Conservation (phyloP, 1,284 basidiomycete species). For the Ganoderma resinaceum region DNA sequence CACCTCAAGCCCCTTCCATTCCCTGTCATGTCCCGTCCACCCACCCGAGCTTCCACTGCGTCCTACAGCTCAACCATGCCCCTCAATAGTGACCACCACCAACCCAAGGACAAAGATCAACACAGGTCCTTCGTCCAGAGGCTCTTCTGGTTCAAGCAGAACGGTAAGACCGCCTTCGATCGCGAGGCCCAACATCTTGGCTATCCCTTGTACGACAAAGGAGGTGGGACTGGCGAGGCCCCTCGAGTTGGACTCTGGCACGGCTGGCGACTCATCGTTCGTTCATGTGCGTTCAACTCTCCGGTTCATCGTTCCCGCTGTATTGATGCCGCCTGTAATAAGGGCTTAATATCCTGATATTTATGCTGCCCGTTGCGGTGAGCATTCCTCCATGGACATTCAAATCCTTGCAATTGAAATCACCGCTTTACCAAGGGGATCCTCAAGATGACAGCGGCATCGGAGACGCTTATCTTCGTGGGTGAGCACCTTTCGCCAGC, state of each 20-base stretch:
- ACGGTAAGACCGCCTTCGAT: constrained; percentile 23
- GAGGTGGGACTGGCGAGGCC: constrained; percentile 13
- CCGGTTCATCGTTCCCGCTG: constrained; percentile 4
- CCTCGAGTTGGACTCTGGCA: constrained; percentile 35
- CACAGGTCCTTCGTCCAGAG: constrained; percentile 24
- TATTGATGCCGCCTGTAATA: constrained; percentile 36
- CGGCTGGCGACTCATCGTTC: constrained; percentile 63
- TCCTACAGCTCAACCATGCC: constrained; percentile 37
- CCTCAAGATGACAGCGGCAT: constrained; percentile 60
- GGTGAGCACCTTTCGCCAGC: constrained; percentile 48
- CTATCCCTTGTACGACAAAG: constrained; percentile 23
- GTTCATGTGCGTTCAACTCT: constrained; percentile 57
- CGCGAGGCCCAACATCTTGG: constrained; percentile 28
- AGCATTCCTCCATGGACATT: constrained; percentile 32
- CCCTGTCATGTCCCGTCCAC: constrained; percentile 31
- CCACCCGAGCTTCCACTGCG: constrained; percentile 33
- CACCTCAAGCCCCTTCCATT: constrained; percentile 28
- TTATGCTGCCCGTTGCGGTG: constrained; percentile 68
- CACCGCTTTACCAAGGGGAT: constrained; percentile 57
- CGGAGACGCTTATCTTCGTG: constrained; percentile 69
- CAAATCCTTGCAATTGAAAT: constrained; percentile 14
- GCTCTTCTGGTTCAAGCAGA: constrained; percentile 31
- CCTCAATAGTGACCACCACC: constrained; percentile 31
- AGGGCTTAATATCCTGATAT: constrained; percentile 72
- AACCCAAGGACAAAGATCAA: constrained; percentile 14